Evolutionary conservation across 352 stramenopile genomes (phyloP).

Genomic region (Globisporangium carolinianum): DNA sequence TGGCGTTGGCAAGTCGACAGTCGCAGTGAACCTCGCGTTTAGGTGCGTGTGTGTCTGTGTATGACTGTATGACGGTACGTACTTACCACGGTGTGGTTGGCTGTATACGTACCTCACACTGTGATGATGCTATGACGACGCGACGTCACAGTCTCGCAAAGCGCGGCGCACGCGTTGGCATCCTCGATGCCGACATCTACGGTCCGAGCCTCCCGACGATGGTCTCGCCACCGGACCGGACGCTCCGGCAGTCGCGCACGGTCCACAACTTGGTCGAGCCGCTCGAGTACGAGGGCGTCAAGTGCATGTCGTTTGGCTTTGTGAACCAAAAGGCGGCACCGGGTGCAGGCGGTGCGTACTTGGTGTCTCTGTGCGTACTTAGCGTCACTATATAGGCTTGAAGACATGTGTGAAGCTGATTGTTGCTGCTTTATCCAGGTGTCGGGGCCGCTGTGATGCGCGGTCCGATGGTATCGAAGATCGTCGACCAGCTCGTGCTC

Average conservation of each 20-base stretch:
- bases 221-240: conserved; percentile 69
- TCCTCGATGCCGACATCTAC: conserved; percentile 99
- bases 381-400: not conserved
- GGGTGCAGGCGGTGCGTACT: conserved; percentile 45
- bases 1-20: conserved; percentile 98
- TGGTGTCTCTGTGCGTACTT: conserved; percentile 16
- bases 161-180: conserved; percentile 91
- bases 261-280: conserved; percentile 76
- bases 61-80: no score
- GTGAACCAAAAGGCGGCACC: conserved; percentile 83
- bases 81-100: no score
- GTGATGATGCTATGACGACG: no score
- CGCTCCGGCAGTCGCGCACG: conserved; percentile 58
- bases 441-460: conserved; percentile 92
- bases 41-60: conserved; percentile 21
- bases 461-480: conserved; percentile 97
- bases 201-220: conserved; percentile 98
- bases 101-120: no score
- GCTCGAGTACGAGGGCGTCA: conserved; percentile 83
- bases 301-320: conserved; percentile 92
- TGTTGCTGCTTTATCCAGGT: conserved; percentile 16
- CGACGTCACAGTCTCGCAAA: conserved; percentile 60
- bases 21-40: conserved; percentile 98
- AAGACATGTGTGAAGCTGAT: no score
- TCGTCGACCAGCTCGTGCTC: conserved; percentile 94